Evolutionary conservation across 2,329 filamentous ascomycete species (phyloP).

Genomic region (Botrytis byssoidea): DNA sequence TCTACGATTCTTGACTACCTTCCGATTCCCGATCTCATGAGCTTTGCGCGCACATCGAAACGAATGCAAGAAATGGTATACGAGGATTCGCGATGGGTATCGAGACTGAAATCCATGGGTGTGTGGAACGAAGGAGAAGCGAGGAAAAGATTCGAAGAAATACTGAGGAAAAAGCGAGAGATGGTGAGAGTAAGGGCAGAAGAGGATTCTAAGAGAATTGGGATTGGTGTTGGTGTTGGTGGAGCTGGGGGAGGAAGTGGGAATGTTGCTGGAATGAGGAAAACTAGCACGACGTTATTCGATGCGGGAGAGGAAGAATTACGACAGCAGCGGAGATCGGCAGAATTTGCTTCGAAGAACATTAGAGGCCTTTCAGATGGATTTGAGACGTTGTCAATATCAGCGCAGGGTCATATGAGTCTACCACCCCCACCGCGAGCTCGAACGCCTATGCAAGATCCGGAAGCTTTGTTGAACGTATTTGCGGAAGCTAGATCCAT

Average conservation of each 20-base stretch:
- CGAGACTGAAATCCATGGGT: conserved; percentile 79
- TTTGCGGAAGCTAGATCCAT: conserved; percentile 73
- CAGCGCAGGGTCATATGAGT: conserved; percentile 41
- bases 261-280: conserved; percentile 30
- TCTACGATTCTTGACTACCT: conserved; percentile 86
- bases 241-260: conserved; percentile 24
- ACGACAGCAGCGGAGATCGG: conserved; percentile 47
- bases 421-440: conserved; percentile 32
- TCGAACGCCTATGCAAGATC: conserved; percentile 51
- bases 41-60: conserved; percentile 78
- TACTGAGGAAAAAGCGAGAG: conserved; percentile 60
- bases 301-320: conserved; percentile 70
- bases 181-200: conserved; percentile 46
- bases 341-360: conserved; percentile 33
- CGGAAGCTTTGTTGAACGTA: conserved; percentile 64
- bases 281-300: conserved; percentile 63
- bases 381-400: conserved; percentile 73
- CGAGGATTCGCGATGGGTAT: conserved; percentile 94
- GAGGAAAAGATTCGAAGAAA: conserved; percentile 74
- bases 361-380: conserved; percentile 58
- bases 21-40: conserved; percentile 78
- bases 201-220: conserved; percentile 39
- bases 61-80: conserved; percentile 98
- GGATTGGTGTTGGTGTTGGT: conserved; percentile 36
- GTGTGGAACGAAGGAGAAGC: conserved; percentile 92